A percentile compares a stretch with the other conserved stretches of the same genome.
These are phyloP conservation scores for Neoscytalidium dimidiatum DNA, from an alignment of 2,329 filamentous ascomycete species.

Conservation along the genomic window DNA sequence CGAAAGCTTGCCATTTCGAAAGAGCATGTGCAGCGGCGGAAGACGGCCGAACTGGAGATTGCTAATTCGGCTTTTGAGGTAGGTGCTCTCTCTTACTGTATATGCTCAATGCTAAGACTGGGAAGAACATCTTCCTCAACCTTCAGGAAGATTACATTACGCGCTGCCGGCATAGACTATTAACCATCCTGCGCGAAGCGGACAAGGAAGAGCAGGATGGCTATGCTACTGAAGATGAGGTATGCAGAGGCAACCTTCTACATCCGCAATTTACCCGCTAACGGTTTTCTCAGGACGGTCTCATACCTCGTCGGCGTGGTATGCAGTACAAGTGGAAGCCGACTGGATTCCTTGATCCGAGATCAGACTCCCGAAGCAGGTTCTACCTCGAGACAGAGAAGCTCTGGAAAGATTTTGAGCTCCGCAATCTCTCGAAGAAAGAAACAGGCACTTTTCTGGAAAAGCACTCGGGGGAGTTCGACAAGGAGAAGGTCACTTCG, in stretches of 20 bases:
- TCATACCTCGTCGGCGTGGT: slow-evolving; percentile 33
- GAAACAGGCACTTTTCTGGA: slow-evolving; percentile 29
- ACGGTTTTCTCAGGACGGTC: slow-evolving; percentile 30
- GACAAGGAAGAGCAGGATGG: slow-evolving; percentile 27
- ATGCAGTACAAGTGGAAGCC: slow-evolving; percentile 26
- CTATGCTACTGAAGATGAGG: slow-evolving; percentile 45
- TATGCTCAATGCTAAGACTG: background rate
- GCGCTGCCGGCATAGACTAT: slow-evolving; percentile 37
- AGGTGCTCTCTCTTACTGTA: slow-evolving; percentile 19
- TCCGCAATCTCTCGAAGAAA: slow-evolving; percentile 27
- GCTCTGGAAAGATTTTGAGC: slow-evolving; percentile 31
- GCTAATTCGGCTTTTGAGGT: slow-evolving; percentile 39
- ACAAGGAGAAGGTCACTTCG: slow-evolving; percentile 25
- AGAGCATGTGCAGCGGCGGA: slow-evolving; percentile 38
- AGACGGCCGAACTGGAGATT: slow-evolving; percentile 37
- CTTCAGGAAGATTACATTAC: slow-evolving; percentile 35
- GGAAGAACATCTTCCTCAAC: slow-evolving; percentile 14
- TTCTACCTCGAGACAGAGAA: slow-evolving; percentile 42
- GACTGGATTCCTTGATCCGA: slow-evolving; percentile 32
- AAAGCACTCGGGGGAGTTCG: slow-evolving; percentile 32
- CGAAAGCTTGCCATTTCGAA: slow-evolving; percentile 40
- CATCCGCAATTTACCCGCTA: background rate
- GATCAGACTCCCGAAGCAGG: slow-evolving; percentile 43
- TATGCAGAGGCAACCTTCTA: slow-evolving; percentile 24
- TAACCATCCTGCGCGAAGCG: slow-evolving; percentile 27